Base-by-base conservation (phyloP, 306 rosid species). In the Astragalus glycyphyllos region DNA sequence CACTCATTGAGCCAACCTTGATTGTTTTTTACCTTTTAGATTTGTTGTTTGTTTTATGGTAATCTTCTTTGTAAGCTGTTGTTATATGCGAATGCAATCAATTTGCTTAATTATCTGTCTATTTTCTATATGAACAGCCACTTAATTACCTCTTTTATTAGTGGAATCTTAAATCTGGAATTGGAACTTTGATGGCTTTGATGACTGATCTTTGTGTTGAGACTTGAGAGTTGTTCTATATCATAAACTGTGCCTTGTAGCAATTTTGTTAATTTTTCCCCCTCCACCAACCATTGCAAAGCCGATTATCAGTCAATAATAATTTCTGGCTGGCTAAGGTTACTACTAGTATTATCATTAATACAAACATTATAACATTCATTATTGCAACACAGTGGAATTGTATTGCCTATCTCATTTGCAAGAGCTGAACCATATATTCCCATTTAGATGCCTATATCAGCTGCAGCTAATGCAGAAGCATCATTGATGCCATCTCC, bases 401-500 rank as follows among this genome's bases (percentile, higher is more conserved):
- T 84, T 13, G 89, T 82, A 17, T 90, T 49, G 41, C 93, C 86
- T 14, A 97, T 81, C 55, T 90, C 96, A 35, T 79, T 77, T 13
- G 98, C 96, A 0, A 92, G 93, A 40, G 93, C 96, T 8, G 98
- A 88, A 38, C 98, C 98, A 0, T 93, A 86, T 68, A 90, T 85
- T 57, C 97, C 98, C 98, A 92, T 92, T 6, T 97, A 90, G 79
- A 92, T 86, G 7, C 97, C 98, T 0, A 92, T 87, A 59, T 92
- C 89, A 4, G 98, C 96, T 6, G 88, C 78, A 12, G 98, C 98
- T 73, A 92, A 78, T 17, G 98, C 98, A 5, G 93, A 96, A 10
- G 97, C 97, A 12, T 92, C 98, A 8, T 93, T 93, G 7, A 93
- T 26, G 42, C 98, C 98, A 45, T 93, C 98, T 57, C 97, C 98